These are phyloP conservation scores for Pseudevernia furfuracea DNA, from an alignment of 495 filamentous ascomycete species.

Conservation along the genomic window DNA sequence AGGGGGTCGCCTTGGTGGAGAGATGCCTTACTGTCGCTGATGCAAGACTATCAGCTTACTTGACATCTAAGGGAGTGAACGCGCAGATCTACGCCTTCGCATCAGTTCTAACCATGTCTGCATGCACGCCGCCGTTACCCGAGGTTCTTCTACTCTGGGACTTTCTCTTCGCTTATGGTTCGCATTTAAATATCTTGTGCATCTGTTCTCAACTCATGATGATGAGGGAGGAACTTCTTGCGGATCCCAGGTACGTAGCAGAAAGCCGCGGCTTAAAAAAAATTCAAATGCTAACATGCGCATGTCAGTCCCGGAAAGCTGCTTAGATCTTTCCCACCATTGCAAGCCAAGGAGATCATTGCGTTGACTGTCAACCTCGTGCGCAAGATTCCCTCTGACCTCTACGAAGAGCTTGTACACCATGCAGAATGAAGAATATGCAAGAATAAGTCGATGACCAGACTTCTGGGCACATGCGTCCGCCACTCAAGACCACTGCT, in stretches of 20 bases:
- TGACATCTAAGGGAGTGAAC: constrained; percentile 75
- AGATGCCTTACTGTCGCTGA: constrained; percentile 85
- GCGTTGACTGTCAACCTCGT: constrained; percentile 69
- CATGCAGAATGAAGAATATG: constrained; percentile 61
- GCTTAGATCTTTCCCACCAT: constrained; percentile 76
- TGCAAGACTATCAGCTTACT: constrained; percentile 71
- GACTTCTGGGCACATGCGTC: neutral
- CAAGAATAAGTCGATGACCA: constrained; percentile 14
- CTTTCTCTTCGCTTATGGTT: constrained; percentile 91
- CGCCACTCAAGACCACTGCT: neutral
- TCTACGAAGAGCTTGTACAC: constrained; percentile 80
- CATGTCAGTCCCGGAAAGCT: constrained; percentile 74
- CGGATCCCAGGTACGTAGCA: constrained; percentile 64
- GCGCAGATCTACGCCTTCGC: constrained; percentile 98
- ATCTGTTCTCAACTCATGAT: constrained; percentile 94
- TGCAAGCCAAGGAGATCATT: constrained; percentile 76
- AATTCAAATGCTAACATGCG: constrained; percentile 4
- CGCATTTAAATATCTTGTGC: constrained; percentile 90
- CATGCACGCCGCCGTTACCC: constrained; percentile 92
- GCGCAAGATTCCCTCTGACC: constrained; percentile 74
- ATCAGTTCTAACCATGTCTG: constrained; percentile 87
- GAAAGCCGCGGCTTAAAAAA: neutral
- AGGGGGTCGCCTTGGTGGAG: constrained; percentile 83
- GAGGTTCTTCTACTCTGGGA: constrained; percentile 97
- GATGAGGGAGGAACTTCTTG: constrained; percentile 74